phyloP scores from a whole-genome alignment of 768 basidiomycete genomes.

The Termitomyces sp. region DNA sequence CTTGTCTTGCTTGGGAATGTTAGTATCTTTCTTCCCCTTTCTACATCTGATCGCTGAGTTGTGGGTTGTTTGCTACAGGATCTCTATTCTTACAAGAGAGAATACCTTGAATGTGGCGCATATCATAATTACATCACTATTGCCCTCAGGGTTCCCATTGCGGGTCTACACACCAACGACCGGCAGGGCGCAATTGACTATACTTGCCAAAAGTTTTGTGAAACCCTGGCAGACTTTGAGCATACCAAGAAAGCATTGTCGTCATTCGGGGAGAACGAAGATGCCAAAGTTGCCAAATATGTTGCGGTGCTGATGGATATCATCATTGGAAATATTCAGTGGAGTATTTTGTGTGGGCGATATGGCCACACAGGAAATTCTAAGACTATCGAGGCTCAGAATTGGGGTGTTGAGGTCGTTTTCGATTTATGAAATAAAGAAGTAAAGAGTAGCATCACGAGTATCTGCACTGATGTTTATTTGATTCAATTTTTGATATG shows the following conservation, averaged over 20 bases:
- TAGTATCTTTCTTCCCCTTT: too few species aligned
- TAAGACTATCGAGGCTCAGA: too few species aligned
- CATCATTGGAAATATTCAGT: neutral
- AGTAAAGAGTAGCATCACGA: too few species aligned
- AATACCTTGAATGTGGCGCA: constrained; percentile 6
- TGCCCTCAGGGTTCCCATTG: constrained; percentile 4
- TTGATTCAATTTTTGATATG: too few species aligned
- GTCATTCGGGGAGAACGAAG: neutral
- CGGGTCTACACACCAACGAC: neutral
- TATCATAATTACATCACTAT: constrained; percentile 11
- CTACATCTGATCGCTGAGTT: too few species aligned
- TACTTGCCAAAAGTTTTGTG: constrained; percentile 1
- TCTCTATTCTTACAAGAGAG: constrained; percentile 1
- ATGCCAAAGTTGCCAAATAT: neutral
- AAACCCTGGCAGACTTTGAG: constrained; percentile 3
- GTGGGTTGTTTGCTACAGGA: neutral
- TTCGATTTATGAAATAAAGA: too few species aligned
- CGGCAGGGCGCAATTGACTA: constrained; percentile 8
- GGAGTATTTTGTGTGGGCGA: too few species aligned
- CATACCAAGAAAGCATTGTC: neutral
- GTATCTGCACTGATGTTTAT: too few species aligned
- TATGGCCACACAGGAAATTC: too few species aligned
- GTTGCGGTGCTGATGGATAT: neutral
- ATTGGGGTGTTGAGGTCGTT: too few species aligned
- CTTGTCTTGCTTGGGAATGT: neutral